These are phyloP conservation scores for Mortierella sp. DNA, from an alignment of 371 early-diverging fungal species.

Conservation along the genomic window DNA sequence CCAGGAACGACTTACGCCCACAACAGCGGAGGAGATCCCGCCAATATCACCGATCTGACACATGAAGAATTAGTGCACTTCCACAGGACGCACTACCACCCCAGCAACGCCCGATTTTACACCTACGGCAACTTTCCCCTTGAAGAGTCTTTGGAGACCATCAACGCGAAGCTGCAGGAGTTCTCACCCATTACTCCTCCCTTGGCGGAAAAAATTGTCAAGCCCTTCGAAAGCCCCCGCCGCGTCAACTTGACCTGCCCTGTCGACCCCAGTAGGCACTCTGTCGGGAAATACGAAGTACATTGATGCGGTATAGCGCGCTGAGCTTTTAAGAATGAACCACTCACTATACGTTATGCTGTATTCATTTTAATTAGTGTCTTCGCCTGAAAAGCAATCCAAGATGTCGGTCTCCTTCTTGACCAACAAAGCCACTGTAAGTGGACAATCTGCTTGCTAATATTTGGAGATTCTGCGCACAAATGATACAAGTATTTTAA, in stretches of 20 bases:
- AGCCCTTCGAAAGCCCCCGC: conserved; percentile 66
- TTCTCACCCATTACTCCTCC: conserved; percentile 45
- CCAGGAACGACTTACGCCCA: conserved; percentile 86
- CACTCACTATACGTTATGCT: not conserved
- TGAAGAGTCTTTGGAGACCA: conserved; percentile 78
- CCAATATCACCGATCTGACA: conserved; percentile 88
- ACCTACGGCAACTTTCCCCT: conserved; percentile 92
- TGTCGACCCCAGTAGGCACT: conserved; percentile 79
- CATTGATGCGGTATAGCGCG: not conserved
- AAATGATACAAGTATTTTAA: not conserved
- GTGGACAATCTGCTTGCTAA: not conserved
- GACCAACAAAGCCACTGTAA: conserved; percentile 83
- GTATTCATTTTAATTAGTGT: conserved; percentile 65
- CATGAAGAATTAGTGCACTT: conserved; percentile 87
- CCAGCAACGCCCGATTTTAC: conserved; percentile 91
- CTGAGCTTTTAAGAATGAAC: not conserved
- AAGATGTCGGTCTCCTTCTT: conserved; percentile 84
- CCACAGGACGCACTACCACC: conserved; percentile 90
- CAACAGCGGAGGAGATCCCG: conserved; percentile 95
- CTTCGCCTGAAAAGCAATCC: conserved; percentile 83
- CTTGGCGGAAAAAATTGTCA: conserved; percentile 63
- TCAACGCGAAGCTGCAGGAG: conserved; percentile 71
- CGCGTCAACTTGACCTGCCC: conserved; percentile 73
- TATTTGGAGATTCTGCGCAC: not conserved
- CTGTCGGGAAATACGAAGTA: no score